Conservation (phyloP, 768 basidiomycete species). For the Podaxis mareebaensis region DNA sequence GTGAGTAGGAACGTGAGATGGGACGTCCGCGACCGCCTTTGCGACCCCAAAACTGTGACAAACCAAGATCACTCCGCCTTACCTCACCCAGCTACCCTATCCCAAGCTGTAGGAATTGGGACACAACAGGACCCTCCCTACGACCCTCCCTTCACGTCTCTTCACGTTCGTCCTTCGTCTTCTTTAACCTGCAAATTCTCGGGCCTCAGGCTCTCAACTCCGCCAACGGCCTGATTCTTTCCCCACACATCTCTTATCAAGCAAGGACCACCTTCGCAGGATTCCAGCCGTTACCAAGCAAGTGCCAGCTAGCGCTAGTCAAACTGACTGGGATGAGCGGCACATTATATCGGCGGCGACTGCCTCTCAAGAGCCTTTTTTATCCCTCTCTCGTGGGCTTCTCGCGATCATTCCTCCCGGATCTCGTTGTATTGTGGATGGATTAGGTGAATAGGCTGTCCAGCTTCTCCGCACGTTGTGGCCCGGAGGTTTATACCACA, state of each 20-base stretch:
- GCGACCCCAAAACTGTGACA: not conserved
- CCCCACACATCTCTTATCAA: constrained; percentile 14
- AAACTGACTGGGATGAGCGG: not conserved
- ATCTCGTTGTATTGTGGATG: constrained; percentile 3
- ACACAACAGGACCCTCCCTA: not conserved
- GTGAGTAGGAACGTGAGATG: not conserved
- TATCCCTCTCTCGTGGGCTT: not conserved
- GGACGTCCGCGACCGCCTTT: not conserved
- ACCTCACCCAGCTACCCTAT: no score
- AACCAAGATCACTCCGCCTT: no score
- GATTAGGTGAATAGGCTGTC: not conserved
- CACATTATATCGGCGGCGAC: not conserved
- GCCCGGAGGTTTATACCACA: not conserved
- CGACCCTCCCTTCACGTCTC: not conserved
- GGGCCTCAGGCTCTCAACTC: not conserved
- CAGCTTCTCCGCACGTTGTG: not conserved
- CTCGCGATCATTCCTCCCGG: constrained; percentile 1
- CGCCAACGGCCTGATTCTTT: not conserved
- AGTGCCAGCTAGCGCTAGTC: not conserved
- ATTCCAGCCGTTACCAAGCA: not conserved
- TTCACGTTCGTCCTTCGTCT: not conserved
- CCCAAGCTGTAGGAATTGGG: no score
- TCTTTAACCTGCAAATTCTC: not conserved
- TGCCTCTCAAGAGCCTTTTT: not conserved
- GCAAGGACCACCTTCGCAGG: constrained; percentile 8